Conservation (phyloP, 305 asterid genomes). For the Rubia balearica region DNA sequence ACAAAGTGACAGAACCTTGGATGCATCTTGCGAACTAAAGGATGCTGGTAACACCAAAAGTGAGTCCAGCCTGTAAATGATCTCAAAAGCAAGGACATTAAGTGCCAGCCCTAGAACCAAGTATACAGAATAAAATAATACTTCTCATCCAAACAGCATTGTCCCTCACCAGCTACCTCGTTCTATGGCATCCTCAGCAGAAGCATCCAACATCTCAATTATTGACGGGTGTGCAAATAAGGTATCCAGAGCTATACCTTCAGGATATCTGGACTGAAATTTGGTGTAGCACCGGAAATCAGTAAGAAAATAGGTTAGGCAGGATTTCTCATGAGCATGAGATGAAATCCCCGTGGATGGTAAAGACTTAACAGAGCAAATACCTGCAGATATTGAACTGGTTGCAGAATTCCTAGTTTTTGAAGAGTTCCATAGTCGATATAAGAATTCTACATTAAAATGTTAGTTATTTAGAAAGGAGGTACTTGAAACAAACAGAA, state of each 20-base stretch:
- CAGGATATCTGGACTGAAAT: slow-evolving; percentile 86
- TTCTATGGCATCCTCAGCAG: slow-evolving; percentile 87
- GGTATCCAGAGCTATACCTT: slow-evolving; percentile 67
- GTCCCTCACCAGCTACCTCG: slow-evolving; percentile 80
- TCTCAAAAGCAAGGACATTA: slow-evolving; percentile 6
- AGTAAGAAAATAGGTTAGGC: slow-evolving; percentile 16
- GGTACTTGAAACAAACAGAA: background rate
- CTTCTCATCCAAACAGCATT: background rate
- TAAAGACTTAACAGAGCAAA: slow-evolving; percentile 1
- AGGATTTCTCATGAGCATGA: background rate
- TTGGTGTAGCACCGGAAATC: slow-evolving; percentile 23
- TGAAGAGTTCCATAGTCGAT: slow-evolving; percentile 70
- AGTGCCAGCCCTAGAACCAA: background rate
- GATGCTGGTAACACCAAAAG: slow-evolving; percentile 81
- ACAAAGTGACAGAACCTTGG: slow-evolving; percentile 71
- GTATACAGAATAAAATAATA: background rate
- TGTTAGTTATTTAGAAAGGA: slow-evolving; percentile 11
- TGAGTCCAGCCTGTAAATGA: slow-evolving; percentile 70
- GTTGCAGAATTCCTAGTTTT: slow-evolving; percentile 92
- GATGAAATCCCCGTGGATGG: background rate
- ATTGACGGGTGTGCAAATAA: slow-evolving; percentile 74
- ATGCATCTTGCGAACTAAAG: slow-evolving; percentile 77
- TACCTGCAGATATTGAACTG: slow-evolving; percentile 89
- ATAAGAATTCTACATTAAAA: slow-evolving; percentile 61
- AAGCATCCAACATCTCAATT: slow-evolving; percentile 81